phyloP scores from a whole-genome alignment of 257 asterid genomes.

The Ilex aquifolium region DNA sequence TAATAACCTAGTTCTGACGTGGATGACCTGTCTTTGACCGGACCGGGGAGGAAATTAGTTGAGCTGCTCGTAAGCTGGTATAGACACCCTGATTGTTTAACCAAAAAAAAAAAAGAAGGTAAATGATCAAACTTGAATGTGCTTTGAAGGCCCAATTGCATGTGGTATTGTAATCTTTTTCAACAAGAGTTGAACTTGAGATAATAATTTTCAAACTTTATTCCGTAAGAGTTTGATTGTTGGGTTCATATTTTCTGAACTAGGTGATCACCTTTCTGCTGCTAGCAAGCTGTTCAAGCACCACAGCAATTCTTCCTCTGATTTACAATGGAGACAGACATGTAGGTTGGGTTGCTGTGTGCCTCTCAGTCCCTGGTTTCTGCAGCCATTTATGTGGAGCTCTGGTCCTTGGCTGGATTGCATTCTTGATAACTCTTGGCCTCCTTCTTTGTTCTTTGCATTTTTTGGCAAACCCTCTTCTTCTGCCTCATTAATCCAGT shows the following conservation, averaged over 20 bases:
- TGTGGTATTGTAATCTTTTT: too few species aligned
- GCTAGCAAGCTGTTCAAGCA: not conserved
- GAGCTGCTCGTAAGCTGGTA: too few species aligned
- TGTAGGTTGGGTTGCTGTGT: not conserved
- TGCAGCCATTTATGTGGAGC: not conserved
- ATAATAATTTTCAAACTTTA: too few species aligned
- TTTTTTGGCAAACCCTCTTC: not conserved
- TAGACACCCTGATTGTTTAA: too few species aligned
- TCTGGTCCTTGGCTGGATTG: not conserved
- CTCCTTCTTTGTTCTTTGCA: not conserved
- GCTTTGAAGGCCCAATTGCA: too few species aligned
- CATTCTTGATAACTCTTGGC: not conserved
- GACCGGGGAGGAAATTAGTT: too few species aligned
- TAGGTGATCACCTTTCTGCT: not conserved
- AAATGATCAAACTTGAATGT: too few species aligned
- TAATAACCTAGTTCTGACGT: too few species aligned
- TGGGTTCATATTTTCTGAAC: not conserved
- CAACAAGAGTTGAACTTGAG: too few species aligned
- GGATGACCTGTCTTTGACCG: too few species aligned
- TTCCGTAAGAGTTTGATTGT: too few species aligned
- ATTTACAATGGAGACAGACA: not conserved
- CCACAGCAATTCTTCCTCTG: not conserved
- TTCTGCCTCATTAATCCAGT: not conserved
- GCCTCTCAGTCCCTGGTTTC: not conserved
- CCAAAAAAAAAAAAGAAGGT: too few species aligned